Evolutionary conservation across 2,329 filamentous ascomycete species (phyloP), one percentile per base, ranked within the genome.

Genomic region (Penicillium hordei): DNA sequence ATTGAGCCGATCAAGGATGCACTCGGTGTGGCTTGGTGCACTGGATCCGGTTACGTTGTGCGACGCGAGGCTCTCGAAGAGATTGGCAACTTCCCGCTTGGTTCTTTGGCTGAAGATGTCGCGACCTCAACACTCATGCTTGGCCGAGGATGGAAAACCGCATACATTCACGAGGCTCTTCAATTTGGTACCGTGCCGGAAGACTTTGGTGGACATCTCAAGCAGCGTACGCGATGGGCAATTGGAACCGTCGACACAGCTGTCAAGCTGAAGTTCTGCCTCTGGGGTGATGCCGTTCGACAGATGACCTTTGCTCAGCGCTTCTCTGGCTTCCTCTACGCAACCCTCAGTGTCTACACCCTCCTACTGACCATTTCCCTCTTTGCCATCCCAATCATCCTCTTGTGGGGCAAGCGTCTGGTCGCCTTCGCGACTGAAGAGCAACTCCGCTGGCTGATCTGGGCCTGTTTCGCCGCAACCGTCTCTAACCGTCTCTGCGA

Each of bases 1-100:
- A 76, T 75, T 44, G 79, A 81, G 59, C 72, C 74, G 5, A 76
- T 77, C 40, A 79, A 79, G 59, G 79, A 81, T 58, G 72, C 73
- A 0, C 68, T 76, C 29, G 75, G 74, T 71, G 82, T 84, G 5
- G 84, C 84, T n/a, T 85, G 84, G 80, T 86, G 84, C 64, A 85
- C 83, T n/a, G 85, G 86, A 5, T 87, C 85, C 5, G 86, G 86
- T 7, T 88, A 86, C 62, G 74, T 84, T 5, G 79, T 82, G 29
- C 82, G 85, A 4, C 82, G 85, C n/a, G 72, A 79, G 52, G 85
- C 86, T 6, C 75, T 88, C 4, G 81, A 85, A 19, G 77, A 82
- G 21, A 86, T 88, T 59, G 85, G 84, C 63, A 83, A 85, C 63
- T 87, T 86, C 61, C 85, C 85, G 0, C 78, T 82, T 1, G 83